Evolutionary conservation across 192 early-diverging fungal species (phyloP).

Genomic region (Backusella tuberculispora): DNA sequence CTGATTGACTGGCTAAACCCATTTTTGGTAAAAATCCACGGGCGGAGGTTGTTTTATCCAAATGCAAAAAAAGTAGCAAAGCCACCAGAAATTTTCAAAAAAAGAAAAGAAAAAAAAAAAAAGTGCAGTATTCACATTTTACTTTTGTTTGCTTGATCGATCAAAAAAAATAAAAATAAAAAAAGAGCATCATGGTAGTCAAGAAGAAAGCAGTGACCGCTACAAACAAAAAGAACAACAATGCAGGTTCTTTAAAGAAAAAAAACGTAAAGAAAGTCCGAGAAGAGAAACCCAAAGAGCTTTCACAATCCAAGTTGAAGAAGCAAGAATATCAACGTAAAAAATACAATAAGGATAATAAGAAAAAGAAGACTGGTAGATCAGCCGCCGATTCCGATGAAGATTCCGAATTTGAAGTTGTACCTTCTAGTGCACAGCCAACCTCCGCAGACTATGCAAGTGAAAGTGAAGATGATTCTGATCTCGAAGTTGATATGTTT

Average conservation of each 20-base stretch:
- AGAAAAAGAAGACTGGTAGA: constrained; percentile 5
- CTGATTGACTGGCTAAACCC: no score
- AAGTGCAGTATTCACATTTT: not conserved
- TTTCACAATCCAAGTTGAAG: constrained; percentile 32
- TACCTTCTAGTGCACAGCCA: constrained; percentile 5
- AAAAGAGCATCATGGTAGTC: not conserved
- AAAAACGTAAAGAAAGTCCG: not conserved
- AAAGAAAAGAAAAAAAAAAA: not conserved
- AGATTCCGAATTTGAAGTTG: constrained; percentile 46
- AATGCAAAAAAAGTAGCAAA: constrained; percentile 10
- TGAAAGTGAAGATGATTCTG: constrained; percentile 25
- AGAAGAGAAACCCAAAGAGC: not conserved
- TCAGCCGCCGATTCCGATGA: constrained; percentile 24
- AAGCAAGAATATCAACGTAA: constrained; percentile 35
- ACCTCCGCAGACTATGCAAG: not conserved
- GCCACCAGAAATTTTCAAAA: not conserved
- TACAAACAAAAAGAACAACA: not conserved
- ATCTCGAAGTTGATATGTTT: constrained; percentile 43
- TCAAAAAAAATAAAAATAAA: not conserved
- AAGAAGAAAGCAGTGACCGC: not conserved
- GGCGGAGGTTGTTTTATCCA: not conserved
- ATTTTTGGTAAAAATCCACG: no score
- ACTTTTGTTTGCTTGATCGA: not conserved
- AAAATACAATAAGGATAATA: constrained; percentile 38
- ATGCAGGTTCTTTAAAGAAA: not conserved